Evolutionary conservation across 2,329 filamentous ascomycete species (phyloP).

Genomic region (Cladosporium phlei): DNA sequence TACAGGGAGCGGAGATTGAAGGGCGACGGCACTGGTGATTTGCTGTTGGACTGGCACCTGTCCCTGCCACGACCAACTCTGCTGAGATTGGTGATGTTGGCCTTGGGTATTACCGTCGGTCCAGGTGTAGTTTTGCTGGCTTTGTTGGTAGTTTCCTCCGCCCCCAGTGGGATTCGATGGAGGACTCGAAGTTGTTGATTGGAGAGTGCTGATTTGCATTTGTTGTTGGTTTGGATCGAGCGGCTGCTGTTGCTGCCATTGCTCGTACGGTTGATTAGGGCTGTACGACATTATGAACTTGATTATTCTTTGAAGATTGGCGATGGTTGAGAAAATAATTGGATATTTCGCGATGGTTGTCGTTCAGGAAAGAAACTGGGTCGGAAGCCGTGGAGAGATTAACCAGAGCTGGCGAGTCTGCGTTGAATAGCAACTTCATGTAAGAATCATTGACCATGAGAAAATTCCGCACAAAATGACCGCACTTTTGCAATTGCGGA

Average conservation of each 20-base stretch:
- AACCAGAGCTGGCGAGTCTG: not conserved
- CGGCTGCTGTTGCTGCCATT: not conserved
- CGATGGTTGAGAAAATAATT: not conserved
- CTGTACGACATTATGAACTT: not conserved
- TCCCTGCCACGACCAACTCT: conserved; percentile 8
- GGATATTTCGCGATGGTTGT: too few species aligned
- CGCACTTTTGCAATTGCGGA: not conserved
- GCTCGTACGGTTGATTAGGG: not conserved
- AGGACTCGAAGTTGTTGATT: not conserved
- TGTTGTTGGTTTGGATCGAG: not conserved
- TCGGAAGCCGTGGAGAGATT: too few species aligned
- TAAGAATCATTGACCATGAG: not conserved
- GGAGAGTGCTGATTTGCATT: not conserved
- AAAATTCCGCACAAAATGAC: not conserved
- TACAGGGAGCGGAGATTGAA: not conserved
- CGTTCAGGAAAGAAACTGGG: not conserved
- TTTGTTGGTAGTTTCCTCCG: conserved; percentile 5
- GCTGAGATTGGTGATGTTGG: conserved; percentile 1
- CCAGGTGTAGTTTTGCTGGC: conserved; percentile 6
- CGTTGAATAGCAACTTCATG: not conserved
- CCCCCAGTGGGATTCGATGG: too few species aligned
- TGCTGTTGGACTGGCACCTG: not conserved
- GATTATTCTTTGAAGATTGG: not conserved
- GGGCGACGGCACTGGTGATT: too few species aligned
- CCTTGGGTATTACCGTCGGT: not conserved